Conservation (phyloP, 139 green algal genomes). For the Astrephomene gubernaculifera region DNA sequence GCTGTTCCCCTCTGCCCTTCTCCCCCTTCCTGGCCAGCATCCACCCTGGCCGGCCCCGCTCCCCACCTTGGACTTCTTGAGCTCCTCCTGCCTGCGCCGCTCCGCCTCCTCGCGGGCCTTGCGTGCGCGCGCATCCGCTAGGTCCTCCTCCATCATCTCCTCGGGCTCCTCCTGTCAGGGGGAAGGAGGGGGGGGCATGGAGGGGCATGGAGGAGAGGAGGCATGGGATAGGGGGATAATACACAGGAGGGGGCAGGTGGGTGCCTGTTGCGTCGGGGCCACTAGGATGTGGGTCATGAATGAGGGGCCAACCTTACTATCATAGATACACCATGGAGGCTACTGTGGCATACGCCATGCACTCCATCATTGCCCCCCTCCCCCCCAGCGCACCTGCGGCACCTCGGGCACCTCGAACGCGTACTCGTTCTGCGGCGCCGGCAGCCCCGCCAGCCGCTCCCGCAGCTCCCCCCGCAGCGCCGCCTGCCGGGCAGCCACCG, state of each 20-base stretch:
- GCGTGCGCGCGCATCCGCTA: constrained; percentile 75
- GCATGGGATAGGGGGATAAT: no score
- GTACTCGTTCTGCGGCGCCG: constrained; percentile 94
- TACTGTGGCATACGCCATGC: constrained; percentile 16
- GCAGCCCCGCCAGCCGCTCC: constrained; percentile 78
- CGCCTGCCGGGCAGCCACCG: constrained; percentile 28
- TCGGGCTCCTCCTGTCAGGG: constrained; percentile 45
- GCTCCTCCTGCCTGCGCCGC: constrained; percentile 58
- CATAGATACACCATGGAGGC: neutral
- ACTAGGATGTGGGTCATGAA: no score
- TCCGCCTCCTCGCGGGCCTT: constrained; percentile 68
- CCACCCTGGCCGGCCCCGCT: neutral
- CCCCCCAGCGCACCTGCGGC: constrained; percentile 66
- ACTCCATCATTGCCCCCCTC: constrained; percentile 59
- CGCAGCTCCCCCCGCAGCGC: constrained; percentile 68
- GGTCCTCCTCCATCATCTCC: constrained; percentile 82
- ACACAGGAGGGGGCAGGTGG: no score
- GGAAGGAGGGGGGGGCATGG: neutral
- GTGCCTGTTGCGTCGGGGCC: no score
- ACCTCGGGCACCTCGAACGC: constrained; percentile 79
- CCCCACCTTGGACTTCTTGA: constrained; percentile 54
- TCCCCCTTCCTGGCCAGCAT: neutral
- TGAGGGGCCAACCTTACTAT: no score
- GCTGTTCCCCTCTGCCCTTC: neutral
- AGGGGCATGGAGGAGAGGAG: no score